Evolutionary conservation across 495 filamentous ascomycete genomes (phyloP).

Genomic region (Extremus antarcticus): DNA sequence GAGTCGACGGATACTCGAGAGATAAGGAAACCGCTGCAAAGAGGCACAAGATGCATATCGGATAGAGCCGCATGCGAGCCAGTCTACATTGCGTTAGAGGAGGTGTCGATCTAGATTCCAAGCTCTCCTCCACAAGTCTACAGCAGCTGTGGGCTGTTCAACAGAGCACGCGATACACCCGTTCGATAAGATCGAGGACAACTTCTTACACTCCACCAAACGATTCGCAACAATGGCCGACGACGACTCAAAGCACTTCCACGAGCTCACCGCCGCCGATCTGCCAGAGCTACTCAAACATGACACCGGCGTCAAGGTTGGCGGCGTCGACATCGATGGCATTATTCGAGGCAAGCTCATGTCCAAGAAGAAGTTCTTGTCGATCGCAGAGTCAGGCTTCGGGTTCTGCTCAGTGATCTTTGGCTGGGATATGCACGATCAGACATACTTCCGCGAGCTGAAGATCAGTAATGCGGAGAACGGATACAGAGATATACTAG

Average conservation of each 20-base stretch:
- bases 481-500: constrained; percentile 82
- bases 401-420: constrained; percentile 96
- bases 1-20: neutral
- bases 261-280: constrained; percentile 46
- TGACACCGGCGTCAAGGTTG: constrained; percentile 78
- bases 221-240: constrained; percentile 11
- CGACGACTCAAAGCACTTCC: constrained; percentile 9
- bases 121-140: neutral
- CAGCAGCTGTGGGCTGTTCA: neutral
- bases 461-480: constrained; percentile 86
- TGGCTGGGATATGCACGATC: constrained; percentile 97
- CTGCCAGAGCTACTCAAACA: constrained; percentile 54
- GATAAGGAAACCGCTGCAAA: neutral
- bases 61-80: neutral
- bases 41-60: neutral
- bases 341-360: constrained; percentile 86
- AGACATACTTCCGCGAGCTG: constrained; percentile 74
- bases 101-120: neutral
- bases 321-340: constrained; percentile 86
- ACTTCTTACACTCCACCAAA: neutral
- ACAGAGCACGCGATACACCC: constrained; percentile 1
- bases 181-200: neutral
- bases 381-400: constrained; percentile 71
- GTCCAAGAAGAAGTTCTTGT: constrained; percentile 91
- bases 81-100: neutral